These are phyloP conservation scores for Kazachstania sp. DNA, from an alignment of 1,139 yeast species.

Conservation along the genomic window DNA sequence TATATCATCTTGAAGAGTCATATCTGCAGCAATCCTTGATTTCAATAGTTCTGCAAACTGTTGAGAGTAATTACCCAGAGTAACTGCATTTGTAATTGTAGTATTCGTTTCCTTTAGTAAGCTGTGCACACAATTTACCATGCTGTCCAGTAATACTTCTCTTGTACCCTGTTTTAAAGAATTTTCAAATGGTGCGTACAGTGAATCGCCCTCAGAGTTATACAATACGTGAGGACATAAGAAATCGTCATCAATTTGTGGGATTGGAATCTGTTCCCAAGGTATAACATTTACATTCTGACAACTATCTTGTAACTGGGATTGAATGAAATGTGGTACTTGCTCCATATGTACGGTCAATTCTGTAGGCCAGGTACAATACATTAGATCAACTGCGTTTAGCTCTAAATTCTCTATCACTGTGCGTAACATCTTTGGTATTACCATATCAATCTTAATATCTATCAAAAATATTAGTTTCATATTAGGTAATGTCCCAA, in stretches of 20 bases:
- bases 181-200: slow-evolving; percentile 18
- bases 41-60: slow-evolving; percentile 16
- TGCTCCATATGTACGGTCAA: slow-evolving; percentile 11
- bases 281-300: slow-evolving; percentile 7
- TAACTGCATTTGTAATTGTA: slow-evolving; percentile 20
- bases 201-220: slow-evolving; percentile 18
- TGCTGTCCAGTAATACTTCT: slow-evolving; percentile 21
- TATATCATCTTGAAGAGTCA: slow-evolving; percentile 11
- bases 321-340: slow-evolving; percentile 18
- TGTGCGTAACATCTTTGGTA: slow-evolving; percentile 12
- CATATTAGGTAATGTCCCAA: slow-evolving; percentile 9
- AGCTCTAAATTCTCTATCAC: slow-evolving; percentile 6
- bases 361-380: slow-evolving; percentile 20
- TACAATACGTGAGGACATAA: slow-evolving; percentile 17
- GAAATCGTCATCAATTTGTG: slow-evolving; percentile 22
- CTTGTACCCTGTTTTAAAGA: slow-evolving; percentile 24
- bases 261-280: slow-evolving; percentile 23
- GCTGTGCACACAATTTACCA: slow-evolving; percentile 19
- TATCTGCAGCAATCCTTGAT: slow-evolving; percentile 12
- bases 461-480: slow-evolving; percentile 23
- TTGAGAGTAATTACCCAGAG: slow-evolving; percentile 23
- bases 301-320: slow-evolving; percentile 11
- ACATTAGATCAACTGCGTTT: slow-evolving; percentile 12
- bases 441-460: slow-evolving; percentile 17
- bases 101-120: slow-evolving; percentile 19